Percentiles rank a stretch among this genome's conserved stretches.
These are phyloP conservation scores for Zarea fungicola DNA, from an alignment of 2,329 filamentous ascomycete genomes.

Conservation along the genomic window DNA sequence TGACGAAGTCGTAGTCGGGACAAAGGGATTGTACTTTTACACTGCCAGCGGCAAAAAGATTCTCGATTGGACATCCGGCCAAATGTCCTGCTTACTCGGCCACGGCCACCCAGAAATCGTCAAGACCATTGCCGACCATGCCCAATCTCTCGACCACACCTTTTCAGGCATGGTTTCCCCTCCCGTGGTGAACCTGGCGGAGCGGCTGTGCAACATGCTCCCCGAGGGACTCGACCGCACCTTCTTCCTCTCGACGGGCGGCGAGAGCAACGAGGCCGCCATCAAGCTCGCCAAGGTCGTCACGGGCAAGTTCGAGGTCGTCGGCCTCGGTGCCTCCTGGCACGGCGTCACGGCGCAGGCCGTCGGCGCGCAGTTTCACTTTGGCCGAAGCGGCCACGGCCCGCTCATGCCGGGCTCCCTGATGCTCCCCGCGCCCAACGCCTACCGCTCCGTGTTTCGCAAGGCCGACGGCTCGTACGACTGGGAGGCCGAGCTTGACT, in stretches of 20 bases:
- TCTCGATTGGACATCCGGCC: conserved; percentile 56
- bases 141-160: conserved; percentile 50
- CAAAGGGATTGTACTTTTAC: conserved; percentile 41
- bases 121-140: conserved; percentile 43
- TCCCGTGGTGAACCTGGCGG: conserved; percentile 51
- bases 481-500: conserved; percentile 57
- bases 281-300: conserved; percentile 60
- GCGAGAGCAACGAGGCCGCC: conserved; percentile 55
- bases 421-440: conserved; percentile 53
- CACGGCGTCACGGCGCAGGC: conserved; percentile 57
- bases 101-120: conserved; percentile 56
- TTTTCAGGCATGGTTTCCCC: conserved; percentile 54
- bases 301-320: conserved; percentile 61
- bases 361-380: conserved; percentile 49
- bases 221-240: conserved; percentile 47
- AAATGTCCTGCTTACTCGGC: conserved; percentile 55
- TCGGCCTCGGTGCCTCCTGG: conserved; percentile 53
- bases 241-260: conserved; percentile 54
- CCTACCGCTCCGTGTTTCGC: conserved; percentile 56
- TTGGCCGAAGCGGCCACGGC: conserved; percentile 44
- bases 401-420: conserved; percentile 51
- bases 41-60: conserved; percentile 40
- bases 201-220: conserved; percentile 43
- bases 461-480: conserved; percentile 55
- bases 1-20: conserved; percentile 35